These are phyloP conservation scores for Aureobasidium pullulans DNA, from an alignment of 2,329 filamentous ascomycete species.

Conservation along the genomic window DNA sequence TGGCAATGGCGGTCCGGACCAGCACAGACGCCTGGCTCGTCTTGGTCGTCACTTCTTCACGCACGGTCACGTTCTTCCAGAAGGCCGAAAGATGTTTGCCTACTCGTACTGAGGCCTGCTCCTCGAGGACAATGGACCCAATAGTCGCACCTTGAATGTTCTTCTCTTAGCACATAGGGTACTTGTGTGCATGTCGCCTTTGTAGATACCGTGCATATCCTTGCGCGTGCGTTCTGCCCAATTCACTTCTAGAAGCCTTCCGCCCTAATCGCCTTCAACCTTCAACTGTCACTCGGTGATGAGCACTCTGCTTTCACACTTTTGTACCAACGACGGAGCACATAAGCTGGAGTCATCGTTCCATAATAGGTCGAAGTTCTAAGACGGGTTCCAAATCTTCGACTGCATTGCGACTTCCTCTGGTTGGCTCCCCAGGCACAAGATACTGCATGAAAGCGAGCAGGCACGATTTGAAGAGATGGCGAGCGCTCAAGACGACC, in stretches of 20 bases:
- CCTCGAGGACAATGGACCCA: neutral
- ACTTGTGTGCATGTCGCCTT: neutral
- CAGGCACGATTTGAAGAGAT: conserved; percentile 2
- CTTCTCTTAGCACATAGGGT: neutral
- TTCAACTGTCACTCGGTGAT: neutral
- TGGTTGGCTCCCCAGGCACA: neutral
- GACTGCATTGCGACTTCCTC: neutral
- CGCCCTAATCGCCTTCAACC: neutral
- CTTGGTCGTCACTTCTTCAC: neutral
- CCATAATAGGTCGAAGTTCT: neutral
- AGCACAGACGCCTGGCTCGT: too few relatives aligned
- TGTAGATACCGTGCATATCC: conserved; percentile 1
- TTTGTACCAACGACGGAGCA: neutral
- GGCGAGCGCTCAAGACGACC: neutral
- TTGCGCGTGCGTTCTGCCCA: neutral
- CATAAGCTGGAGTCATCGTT: neutral
- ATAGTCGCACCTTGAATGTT: neutral
- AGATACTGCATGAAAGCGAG: neutral
- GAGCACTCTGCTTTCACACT: neutral
- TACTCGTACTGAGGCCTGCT: neutral
- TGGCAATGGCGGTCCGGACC: conserved; percentile 4
- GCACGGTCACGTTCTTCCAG: conserved; percentile 11
- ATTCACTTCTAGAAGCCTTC: neutral
- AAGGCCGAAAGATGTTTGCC: conserved; percentile 12
- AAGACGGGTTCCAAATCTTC: neutral